Conservation (phyloP, 495 filamentous ascomycete species). For the Bombardia bombarda region DNA sequence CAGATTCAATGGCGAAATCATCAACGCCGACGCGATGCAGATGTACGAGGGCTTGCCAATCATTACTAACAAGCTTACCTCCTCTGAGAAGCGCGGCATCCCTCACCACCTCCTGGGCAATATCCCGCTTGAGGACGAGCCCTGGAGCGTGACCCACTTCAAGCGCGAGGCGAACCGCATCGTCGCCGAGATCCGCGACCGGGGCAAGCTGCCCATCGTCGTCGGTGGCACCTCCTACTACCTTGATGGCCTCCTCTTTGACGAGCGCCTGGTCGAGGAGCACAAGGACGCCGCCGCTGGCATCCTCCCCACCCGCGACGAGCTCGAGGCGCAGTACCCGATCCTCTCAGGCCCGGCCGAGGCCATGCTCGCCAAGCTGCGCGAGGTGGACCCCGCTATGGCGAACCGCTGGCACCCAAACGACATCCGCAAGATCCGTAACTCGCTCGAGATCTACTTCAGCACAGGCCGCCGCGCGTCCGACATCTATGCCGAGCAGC, state of each 20-base stretch:
- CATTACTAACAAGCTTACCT: constrained; percentile 86
- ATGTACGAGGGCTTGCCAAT: constrained; percentile 90
- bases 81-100: constrained; percentile 67
- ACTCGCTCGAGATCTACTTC: constrained; percentile 84
- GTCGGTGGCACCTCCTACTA: constrained; percentile 97
- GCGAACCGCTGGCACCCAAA: constrained; percentile 90
- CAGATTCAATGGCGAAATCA: constrained; percentile 83
- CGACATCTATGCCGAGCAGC: constrained; percentile 79
- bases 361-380: constrained; percentile 60
- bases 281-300: constrained; percentile 19
- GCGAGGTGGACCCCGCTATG: constrained; percentile 80
- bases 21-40: constrained; percentile 99
- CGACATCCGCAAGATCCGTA: constrained; percentile 79
- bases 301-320: constrained; percentile 18
- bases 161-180: constrained; percentile 55
- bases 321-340: constrained; percentile 47
- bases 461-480: constrained; percentile 71
- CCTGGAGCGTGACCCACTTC: constrained; percentile 78
- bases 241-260: constrained; percentile 76
- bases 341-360: constrained; percentile 65
- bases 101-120: constrained; percentile 84
- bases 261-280: constrained; percentile 52
- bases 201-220: constrained; percentile 77
- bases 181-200: constrained; percentile 67
- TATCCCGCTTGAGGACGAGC: constrained; percentile 60